Conservation (phyloP, 169 alveolate genomes). For the Cystoisospora suis region DNA sequence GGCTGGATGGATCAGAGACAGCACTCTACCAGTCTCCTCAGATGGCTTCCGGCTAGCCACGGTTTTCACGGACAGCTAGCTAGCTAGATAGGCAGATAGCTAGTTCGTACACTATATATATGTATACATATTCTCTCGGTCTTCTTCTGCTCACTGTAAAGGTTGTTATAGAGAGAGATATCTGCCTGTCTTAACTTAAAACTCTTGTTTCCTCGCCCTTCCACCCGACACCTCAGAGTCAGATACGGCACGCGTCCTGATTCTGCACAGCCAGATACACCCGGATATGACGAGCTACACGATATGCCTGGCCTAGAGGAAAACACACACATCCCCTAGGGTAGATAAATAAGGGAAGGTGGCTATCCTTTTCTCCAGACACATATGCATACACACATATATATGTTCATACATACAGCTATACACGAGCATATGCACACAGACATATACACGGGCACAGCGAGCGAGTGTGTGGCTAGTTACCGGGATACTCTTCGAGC, state of each 20-base stretch:
- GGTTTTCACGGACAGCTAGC: too few species aligned
- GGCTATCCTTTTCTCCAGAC: background rate
- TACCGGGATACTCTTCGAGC: constrained; percentile 83
- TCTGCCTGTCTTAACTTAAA: too few species aligned
- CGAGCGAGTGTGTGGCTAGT: background rate
- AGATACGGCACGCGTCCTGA: too few species aligned
- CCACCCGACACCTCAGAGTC: too few species aligned
- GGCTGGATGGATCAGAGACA: background rate
- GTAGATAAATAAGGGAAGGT: background rate
- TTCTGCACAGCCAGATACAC: too few species aligned
- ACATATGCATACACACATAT: constrained; percentile 8
- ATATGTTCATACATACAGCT: background rate
- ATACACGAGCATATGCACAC: background rate
- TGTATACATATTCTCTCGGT: background rate
- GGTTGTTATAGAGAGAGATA: too few species aligned
- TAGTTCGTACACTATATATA: background rate
- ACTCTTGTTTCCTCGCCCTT: too few species aligned
- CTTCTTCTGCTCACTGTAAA: too few species aligned
- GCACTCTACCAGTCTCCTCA: background rate
- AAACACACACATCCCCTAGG: background rate
- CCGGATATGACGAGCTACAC: too few species aligned
- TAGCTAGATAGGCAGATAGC: background rate
- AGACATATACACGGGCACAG: background rate
- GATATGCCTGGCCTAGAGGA: background rate
- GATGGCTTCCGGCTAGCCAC: too few species aligned